Evolutionary conservation across 306 rosid genomes (phyloP).

Genomic region (Cyamopsis tetragonoloba): DNA sequence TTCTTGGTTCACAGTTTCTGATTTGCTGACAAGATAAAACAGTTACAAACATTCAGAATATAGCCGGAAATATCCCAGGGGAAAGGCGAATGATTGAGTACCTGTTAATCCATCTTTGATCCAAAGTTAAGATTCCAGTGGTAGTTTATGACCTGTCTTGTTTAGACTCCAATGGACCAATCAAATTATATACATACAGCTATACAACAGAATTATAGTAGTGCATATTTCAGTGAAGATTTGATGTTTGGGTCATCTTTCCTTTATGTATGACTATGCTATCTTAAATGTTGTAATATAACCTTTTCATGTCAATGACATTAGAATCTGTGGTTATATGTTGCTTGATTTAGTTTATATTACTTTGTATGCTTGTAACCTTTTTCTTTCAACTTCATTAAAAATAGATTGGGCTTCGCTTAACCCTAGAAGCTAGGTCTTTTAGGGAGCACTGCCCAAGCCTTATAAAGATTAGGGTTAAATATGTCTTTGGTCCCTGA

Average conservation of each 20-base stretch:
- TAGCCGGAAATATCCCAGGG: background rate
- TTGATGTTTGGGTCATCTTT: background rate
- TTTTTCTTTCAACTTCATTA: too few relatives aligned
- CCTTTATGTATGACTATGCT: background rate
- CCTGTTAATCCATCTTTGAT: background rate
- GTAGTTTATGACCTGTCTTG: background rate
- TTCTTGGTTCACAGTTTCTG: background rate
- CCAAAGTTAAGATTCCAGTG: background rate
- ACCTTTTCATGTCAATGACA: background rate
- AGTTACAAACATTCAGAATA: background rate
- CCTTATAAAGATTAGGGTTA: too few relatives aligned
- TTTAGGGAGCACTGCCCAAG: too few relatives aligned
- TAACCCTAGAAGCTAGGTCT: too few relatives aligned
- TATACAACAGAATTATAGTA: background rate
- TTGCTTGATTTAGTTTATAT: conserved; percentile 11
- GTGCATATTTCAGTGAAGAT: conserved; percentile 1
- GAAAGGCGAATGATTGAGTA: background rate
- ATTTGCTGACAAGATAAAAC: background rate
- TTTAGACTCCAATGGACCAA: conserved; percentile 11
- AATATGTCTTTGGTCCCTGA: too few relatives aligned
- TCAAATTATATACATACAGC: background rate
- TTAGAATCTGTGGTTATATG: background rate
- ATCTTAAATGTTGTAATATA: background rate
- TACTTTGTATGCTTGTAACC: background rate
- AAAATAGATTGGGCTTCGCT: too few relatives aligned